A percentile compares a stretch with the other conserved stretches of the same genome.
These are phyloP conservation scores for Ogataea nitratoaversa DNA, from an alignment of 805 yeast genomes.

Conservation along the genomic window DNA sequence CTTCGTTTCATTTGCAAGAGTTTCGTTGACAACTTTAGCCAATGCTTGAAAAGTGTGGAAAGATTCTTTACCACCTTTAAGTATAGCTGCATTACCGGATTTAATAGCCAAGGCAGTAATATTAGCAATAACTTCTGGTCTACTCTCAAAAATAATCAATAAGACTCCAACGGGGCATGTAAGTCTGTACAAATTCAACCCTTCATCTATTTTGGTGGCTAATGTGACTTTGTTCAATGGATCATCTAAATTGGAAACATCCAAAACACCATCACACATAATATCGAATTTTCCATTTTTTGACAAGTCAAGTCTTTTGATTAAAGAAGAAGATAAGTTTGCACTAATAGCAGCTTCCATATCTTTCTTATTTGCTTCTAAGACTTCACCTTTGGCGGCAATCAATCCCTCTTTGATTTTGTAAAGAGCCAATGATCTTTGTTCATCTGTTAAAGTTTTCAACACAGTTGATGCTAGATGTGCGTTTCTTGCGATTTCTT, in stretches of 20 bases:
- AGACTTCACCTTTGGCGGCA: conserved; percentile 53
- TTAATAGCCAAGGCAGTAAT: conserved; percentile 93
- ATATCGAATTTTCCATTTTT: conserved; percentile 82
- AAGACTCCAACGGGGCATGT: conserved; percentile 95
- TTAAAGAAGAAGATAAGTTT: conserved; percentile 62
- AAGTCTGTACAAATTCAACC: conserved; percentile 74
- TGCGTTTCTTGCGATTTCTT: conserved; percentile 74
- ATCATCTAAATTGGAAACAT: conserved; percentile 84
- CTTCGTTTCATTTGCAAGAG: conserved; percentile 52
- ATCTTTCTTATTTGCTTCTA: conserved; percentile 72
- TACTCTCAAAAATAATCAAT: conserved; percentile 86
- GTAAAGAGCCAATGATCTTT: conserved; percentile 68
- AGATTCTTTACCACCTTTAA: conserved; percentile 97
- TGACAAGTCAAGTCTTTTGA: conserved; percentile 80
- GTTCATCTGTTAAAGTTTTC: conserved; percentile 69
- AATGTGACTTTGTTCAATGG: conserved; percentile 89
- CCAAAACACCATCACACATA: conserved; percentile 92
- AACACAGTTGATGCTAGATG: conserved; percentile 78
- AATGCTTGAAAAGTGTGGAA: conserved; percentile 77
- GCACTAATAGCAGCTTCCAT: conserved; percentile 62
- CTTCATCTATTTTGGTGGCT: conserved; percentile 84
- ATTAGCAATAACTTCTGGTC: conserved; percentile 98
- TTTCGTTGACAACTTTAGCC: conserved; percentile 63
- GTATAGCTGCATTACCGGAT: conserved; percentile 93
- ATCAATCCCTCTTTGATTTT: conserved; percentile 68